phyloP scores from a whole-genome alignment of 2,329 filamentous ascomycete species.

The Stromatinia cepivora region DNA sequence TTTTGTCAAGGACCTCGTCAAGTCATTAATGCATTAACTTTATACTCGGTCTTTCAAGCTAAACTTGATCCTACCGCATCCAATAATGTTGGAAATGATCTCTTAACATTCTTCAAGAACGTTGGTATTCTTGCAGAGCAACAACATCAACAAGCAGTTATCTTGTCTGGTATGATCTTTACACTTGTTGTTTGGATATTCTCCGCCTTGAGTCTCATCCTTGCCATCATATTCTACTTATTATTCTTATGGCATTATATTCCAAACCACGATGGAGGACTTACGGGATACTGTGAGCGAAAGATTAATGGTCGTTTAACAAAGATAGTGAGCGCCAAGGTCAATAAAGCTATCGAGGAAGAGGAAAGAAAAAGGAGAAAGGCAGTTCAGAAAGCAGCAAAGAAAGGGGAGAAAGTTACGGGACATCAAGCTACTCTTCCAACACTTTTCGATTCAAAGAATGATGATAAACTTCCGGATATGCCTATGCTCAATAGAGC shows the following conservation, averaged over 20 bases:
- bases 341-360: constrained; percentile 83
- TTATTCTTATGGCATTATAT: constrained; percentile 94
- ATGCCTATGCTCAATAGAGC: constrained; percentile 61
- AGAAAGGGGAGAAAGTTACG: constrained; percentile 53
- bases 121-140: constrained; percentile 69
- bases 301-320: constrained; percentile 87
- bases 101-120: constrained; percentile 81
- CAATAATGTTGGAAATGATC: constrained; percentile 58
- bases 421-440: constrained; percentile 69
- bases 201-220: constrained; percentile 70
- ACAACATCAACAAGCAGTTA: constrained; percentile 76
- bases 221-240: constrained; percentile 76
- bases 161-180: constrained; percentile 89
- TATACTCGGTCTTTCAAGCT: constrained; percentile 78
- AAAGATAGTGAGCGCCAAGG: constrained; percentile 80
- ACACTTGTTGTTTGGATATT: constrained; percentile 88
- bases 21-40: constrained; percentile 83
- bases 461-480: constrained; percentile 55
- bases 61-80: constrained; percentile 64
- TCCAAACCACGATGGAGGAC: constrained; percentile 73
- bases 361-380: constrained; percentile 63
- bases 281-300: constrained; percentile 83
- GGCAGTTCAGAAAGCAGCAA: constrained; percentile 51
- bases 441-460: constrained; percentile 54
- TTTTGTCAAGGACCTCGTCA: constrained; percentile 91